Percentiles rank a stretch among this genome's conserved stretches.
Evolutionary conservation across 2,329 filamentous ascomycete genomes (phyloP).

Genomic region (Chrysoporthe puriensis): DNA sequence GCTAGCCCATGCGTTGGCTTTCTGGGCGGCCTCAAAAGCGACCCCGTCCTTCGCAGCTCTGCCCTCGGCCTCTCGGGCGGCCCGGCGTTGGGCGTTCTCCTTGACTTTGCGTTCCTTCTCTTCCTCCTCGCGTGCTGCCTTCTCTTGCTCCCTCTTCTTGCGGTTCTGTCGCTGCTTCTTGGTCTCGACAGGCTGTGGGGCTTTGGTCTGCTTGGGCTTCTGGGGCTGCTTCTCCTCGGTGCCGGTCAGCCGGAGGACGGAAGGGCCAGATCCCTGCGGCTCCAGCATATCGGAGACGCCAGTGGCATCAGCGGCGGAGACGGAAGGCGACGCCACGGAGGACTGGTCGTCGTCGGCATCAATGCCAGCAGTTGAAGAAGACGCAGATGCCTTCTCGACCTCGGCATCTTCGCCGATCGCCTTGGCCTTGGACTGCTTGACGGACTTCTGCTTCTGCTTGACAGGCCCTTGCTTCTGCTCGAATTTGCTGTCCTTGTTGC

Average conservation of each 20-base stretch:
- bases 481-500: slow-evolving; percentile 68
- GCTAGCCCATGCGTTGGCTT: slow-evolving; percentile 46
- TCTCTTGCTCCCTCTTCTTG: slow-evolving; percentile 82
- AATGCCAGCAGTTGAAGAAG: slow-evolving; percentile 72
- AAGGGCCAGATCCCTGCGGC: slow-evolving; percentile 66
- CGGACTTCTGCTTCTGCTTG: slow-evolving; percentile 71
- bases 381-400: slow-evolving; percentile 57
- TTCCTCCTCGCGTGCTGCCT: slow-evolving; percentile 72
- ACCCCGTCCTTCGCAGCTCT: slow-evolving; percentile 81
- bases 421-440: slow-evolving; percentile 69
- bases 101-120: slow-evolving; percentile 77
- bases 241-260: slow-evolving; percentile 78
- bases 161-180: slow-evolving; percentile 97
- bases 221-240: slow-evolving; percentile 57
- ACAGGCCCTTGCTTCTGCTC: slow-evolving; percentile 71
- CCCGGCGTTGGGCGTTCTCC: slow-evolving; percentile 81
- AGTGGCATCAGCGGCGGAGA: slow-evolving; percentile 59
- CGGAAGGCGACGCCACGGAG: slow-evolving; percentile 67
- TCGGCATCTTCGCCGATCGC: slow-evolving; percentile 50
- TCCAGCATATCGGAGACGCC: slow-evolving; percentile 94
- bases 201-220: slow-evolving; percentile 65
- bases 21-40: slow-evolving; percentile 52
- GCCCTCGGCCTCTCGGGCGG: slow-evolving; percentile 80
- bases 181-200: slow-evolving; percentile 71
- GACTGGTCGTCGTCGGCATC: slow-evolving; percentile 85